Percentiles rank a stretch among this genome's conserved stretches.
Conservation (phyloP, 2,329 filamentous ascomycete genomes). For the Aureobasidium pullulans region DNA sequence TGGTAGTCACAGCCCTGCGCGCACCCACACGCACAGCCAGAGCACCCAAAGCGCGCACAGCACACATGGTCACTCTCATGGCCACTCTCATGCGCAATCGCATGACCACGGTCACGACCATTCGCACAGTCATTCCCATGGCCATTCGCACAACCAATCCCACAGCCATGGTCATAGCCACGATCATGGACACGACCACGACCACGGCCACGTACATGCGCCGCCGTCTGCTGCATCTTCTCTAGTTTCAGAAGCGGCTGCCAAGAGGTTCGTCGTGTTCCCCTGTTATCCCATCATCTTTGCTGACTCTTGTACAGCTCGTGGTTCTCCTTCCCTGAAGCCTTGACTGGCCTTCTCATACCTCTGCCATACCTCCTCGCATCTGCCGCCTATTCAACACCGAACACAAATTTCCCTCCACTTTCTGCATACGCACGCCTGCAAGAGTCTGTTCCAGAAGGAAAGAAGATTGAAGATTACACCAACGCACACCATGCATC, state of each 20-base stretch:
- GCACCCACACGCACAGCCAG: constrained; percentile 18
- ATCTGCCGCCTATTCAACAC: constrained; percentile 37
- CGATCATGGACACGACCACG: constrained; percentile 2
- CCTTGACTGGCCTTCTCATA: constrained; percentile 43
- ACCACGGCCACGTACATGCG: constrained; percentile 1
- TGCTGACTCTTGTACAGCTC: constrained; percentile 5
- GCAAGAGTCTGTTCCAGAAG: constrained; percentile 22
- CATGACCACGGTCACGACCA: constrained; percentile 17
- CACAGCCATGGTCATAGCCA: background rate
- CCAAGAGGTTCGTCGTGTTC: background rate
- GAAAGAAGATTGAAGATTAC: constrained; percentile 15
- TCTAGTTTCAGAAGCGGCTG: background rate
- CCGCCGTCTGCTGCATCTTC: background rate
- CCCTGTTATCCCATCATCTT: background rate
- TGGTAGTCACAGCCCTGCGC: constrained; percentile 12
- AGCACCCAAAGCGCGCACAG: background rate
- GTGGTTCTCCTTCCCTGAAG: constrained; percentile 36
- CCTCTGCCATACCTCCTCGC: constrained; percentile 43
- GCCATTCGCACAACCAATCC: background rate
- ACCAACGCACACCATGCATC: constrained; percentile 15
- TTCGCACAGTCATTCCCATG: constrained; percentile 27
- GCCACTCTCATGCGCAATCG: constrained; percentile 19
- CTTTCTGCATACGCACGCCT: constrained; percentile 25
- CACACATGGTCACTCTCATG: constrained; percentile 19
- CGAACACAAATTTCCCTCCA: constrained; percentile 21